Conservation (phyloP, 495 filamentous ascomycete genomes). For the Trichoderma orchidacearum region DNA sequence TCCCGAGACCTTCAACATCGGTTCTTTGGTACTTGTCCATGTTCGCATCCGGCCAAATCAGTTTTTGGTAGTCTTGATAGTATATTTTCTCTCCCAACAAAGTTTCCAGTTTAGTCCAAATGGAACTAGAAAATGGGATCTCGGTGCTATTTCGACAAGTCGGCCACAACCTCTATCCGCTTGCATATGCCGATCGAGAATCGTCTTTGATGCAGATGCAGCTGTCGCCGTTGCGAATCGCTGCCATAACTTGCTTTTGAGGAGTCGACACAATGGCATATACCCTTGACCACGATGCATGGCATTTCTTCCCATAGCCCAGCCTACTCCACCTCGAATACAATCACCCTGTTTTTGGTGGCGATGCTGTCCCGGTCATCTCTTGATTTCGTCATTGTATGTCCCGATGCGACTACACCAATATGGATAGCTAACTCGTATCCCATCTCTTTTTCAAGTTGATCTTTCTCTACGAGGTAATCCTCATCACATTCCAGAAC, state of each 20-base stretch:
- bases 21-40: constrained; percentile 8
- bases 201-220: constrained; percentile 12
- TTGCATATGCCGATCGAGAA: constrained; percentile 3
- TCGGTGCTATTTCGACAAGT: not conserved
- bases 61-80: constrained; percentile 11
- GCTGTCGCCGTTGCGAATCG: constrained; percentile 23
- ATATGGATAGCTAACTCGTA: not conserved
- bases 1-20: constrained; percentile 30
- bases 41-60: constrained; percentile 3
- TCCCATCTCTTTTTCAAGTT: not conserved
- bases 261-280: constrained; percentile 30
- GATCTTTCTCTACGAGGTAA: constrained; percentile 4
- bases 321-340: constrained; percentile 29
- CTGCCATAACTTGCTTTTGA: constrained; percentile 29
- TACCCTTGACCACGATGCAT: constrained; percentile 23
- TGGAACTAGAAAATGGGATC: constrained; percentile 5
- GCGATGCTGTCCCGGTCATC: constrained; percentile 12
- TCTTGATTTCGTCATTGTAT: constrained; percentile 16
- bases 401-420: constrained; percentile 11
- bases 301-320: constrained; percentile 23
- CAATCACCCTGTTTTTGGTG: constrained; percentile 11
- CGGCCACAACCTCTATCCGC: not conserved
- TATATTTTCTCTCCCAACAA: constrained; percentile 14
- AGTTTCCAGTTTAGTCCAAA: constrained; percentile 12
- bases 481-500: constrained; percentile 6